Evolutionary conservation across 768 basidiomycete genomes (phyloP).

Genomic region (Paxillus involutus): DNA sequence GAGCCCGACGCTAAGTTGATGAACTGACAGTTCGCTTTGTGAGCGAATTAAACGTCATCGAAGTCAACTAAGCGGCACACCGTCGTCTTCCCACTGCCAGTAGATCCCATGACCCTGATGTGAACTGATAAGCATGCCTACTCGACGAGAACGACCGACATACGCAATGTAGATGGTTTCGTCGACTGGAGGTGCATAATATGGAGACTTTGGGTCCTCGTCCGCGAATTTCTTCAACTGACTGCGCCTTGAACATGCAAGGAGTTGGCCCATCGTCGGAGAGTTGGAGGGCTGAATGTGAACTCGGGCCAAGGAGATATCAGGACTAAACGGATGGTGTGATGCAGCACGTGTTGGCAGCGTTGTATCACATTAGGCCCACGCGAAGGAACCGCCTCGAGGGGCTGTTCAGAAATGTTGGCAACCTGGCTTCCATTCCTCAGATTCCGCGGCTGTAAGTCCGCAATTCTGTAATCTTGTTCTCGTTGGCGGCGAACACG

Average conservation of each 20-base stretch:
- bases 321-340: slow-evolving; percentile 24
- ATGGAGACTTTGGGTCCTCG: slow-evolving; percentile 24
- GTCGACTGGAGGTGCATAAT: slow-evolving; percentile 11
- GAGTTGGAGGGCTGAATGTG: slow-evolving; percentile 15
- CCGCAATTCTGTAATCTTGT: slow-evolving; percentile 10
- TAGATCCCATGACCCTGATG: slow-evolving; percentile 33
- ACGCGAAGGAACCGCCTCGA: slow-evolving; percentile 26
- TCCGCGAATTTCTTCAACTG: slow-evolving; percentile 24
- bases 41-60: not conserved
- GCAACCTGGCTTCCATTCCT: slow-evolving; percentile 14
- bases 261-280: slow-evolving; percentile 28
- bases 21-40: slow-evolving; percentile 25
- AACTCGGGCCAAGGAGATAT: slow-evolving; percentile 24
- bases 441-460: slow-evolving; percentile 15
- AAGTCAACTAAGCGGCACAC: slow-evolving; percentile 15
- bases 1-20: slow-evolving; percentile 38
- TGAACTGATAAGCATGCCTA: slow-evolving; percentile 23
- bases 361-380: slow-evolving; percentile 27
- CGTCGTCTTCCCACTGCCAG: slow-evolving; percentile 36
- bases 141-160: slow-evolving; percentile 7
- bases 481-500: slow-evolving; percentile 16
- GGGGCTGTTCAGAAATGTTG: slow-evolving; percentile 24
- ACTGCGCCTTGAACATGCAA: slow-evolving; percentile 25
- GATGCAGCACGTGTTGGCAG: slow-evolving; percentile 26
- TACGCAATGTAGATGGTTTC: slow-evolving; percentile 31